These are phyloP conservation scores for Trifolium dubium DNA, from an alignment of 306 rosid species.

Conservation along the genomic window DNA sequence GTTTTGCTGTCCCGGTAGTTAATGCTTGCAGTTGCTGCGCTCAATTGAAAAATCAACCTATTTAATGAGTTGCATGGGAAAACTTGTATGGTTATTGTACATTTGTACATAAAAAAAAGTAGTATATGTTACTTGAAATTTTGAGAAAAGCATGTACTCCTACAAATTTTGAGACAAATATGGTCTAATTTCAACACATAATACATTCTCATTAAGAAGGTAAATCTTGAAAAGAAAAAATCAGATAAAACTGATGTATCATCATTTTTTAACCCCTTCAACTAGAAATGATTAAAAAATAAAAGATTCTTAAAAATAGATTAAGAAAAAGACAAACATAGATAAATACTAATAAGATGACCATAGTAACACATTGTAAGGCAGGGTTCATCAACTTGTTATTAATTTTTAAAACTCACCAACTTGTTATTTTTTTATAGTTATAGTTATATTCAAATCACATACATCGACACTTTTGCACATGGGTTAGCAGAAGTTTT, in stretches of 20 bases:
- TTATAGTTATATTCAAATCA: slow-evolving; percentile 2
- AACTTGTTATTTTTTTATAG: background rate
- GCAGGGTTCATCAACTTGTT: background rate
- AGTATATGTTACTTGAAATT: background rate
- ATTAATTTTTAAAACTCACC: background rate
- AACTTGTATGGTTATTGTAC: background rate
- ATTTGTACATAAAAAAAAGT: background rate
- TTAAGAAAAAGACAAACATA: background rate
- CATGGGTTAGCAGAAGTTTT: slow-evolving; percentile 1
- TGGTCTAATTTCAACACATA: background rate
- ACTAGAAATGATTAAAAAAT: background rate
- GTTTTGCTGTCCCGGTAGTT: slow-evolving; percentile 47
- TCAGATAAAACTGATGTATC: background rate
- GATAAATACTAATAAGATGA: background rate
- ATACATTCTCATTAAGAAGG: background rate
- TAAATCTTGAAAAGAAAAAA: background rate
- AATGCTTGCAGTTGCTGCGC: background rate
- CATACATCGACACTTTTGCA: background rate
- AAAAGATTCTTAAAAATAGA: background rate
- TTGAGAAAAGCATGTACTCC: background rate
- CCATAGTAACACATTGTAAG: background rate
- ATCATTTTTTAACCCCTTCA: background rate
- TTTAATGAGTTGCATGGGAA: background rate
- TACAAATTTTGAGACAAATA: background rate
- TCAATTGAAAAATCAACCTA: background rate